Evolutionary conservation across 2,329 filamentous ascomycete species (phyloP).

Genomic region (Aureobasidium sp.): DNA sequence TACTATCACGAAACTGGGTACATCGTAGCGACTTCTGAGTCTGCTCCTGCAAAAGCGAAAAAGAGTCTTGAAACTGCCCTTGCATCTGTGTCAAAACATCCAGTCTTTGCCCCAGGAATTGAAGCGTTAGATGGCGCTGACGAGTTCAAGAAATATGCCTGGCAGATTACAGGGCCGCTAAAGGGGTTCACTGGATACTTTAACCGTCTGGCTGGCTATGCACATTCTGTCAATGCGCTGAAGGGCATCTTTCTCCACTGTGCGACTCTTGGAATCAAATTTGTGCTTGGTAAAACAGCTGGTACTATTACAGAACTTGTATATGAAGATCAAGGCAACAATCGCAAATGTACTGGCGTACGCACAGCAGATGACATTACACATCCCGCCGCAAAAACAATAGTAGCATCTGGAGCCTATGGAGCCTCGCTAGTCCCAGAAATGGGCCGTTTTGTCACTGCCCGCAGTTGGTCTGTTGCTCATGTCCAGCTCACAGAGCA

Average conservation of each 20-base stretch:
- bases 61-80: constrained; percentile 38
- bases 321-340: neutral
- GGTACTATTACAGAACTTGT: neutral
- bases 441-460: constrained; percentile 43
- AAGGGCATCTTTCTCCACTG: constrained; percentile 39
- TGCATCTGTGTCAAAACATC: constrained; percentile 34
- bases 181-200: constrained; percentile 51
- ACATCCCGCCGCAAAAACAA: constrained; percentile 23
- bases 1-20: constrained; percentile 47
- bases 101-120: constrained; percentile 36
- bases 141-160: constrained; percentile 37
- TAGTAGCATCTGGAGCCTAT: constrained; percentile 47
- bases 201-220: constrained; percentile 50
- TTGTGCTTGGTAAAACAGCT: neutral
- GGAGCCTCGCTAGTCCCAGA: constrained; percentile 42
- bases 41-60: constrained; percentile 41
- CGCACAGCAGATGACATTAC: constrained; percentile 18
- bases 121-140: constrained; percentile 28
- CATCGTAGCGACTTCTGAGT: constrained; percentile 43
- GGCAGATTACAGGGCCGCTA: constrained; percentile 40
- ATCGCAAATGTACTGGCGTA: neutral
- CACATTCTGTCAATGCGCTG: constrained; percentile 47
- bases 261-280: constrained; percentile 30
- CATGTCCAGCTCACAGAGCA: constrained; percentile 50
- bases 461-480: constrained; percentile 52